A percentile compares a stretch with the other conserved stretches of the same genome.
Evolutionary conservation across 2,329 filamentous ascomycete species (phyloP).

Genomic region (Trichoderma sp.): DNA sequence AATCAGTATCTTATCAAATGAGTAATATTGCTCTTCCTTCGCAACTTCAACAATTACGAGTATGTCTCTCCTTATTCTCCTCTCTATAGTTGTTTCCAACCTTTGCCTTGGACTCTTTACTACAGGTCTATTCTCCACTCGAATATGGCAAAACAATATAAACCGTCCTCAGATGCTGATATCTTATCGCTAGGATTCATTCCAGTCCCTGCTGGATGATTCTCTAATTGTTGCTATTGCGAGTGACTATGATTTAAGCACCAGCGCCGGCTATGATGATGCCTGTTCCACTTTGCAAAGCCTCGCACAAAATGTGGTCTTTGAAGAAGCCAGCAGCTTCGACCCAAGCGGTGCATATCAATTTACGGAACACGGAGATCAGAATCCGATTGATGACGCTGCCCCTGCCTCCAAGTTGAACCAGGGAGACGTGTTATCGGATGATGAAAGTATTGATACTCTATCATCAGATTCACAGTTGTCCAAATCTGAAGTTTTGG

Average conservation of each 20-base stretch:
- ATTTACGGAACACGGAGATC: slow-evolving; percentile 28
- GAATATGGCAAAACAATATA: neutral
- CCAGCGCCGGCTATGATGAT: slow-evolving; percentile 51
- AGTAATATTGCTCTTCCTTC: neutral
- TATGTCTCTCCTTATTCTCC: neutral
- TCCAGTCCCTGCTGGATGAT: slow-evolving; percentile 74
- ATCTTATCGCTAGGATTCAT: slow-evolving; percentile 57
- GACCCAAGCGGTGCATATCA: slow-evolving; percentile 73
- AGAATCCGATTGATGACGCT: slow-evolving; percentile 27
- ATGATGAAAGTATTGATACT: slow-evolving; percentile 33
- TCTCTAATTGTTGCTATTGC: slow-evolving; percentile 75
- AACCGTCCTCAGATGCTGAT: neutral
- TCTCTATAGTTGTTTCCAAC: neutral
- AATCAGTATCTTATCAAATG: neutral
- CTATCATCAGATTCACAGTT: slow-evolving; percentile 31
- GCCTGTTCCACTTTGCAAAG: slow-evolving; percentile 63
- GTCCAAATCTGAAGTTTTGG: slow-evolving; percentile 48
- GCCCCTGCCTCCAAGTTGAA: slow-evolving; percentile 28
- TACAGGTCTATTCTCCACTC: neutral
- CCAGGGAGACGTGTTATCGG: slow-evolving; percentile 34
- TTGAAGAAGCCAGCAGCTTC: slow-evolving; percentile 74
- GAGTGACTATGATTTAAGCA: slow-evolving; percentile 68
- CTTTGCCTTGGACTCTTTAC: neutral
- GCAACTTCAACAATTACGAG: neutral
- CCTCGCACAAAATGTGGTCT: slow-evolving; percentile 63